phyloP scores from a whole-genome alignment of 768 basidiomycete species.

The Pleurotus sapidus region DNA sequence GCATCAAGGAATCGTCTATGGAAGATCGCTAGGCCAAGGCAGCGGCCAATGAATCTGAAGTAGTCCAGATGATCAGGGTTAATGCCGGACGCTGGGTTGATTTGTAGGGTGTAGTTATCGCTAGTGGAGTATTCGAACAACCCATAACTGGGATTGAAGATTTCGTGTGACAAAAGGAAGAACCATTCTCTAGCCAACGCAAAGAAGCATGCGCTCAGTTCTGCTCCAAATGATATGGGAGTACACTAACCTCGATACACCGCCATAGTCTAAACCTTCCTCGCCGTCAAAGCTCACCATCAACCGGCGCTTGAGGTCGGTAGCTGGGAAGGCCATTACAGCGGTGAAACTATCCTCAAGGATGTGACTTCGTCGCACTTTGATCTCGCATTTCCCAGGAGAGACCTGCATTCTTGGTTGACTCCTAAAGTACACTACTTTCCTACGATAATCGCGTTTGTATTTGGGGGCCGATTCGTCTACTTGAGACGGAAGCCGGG shows the following conservation, averaged over 20 bases:
- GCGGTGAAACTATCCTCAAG: conserved; percentile 86
- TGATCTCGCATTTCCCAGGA: conserved; percentile 84
- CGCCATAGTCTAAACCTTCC: conserved; percentile 78
- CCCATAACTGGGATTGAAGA: conserved; percentile 83
- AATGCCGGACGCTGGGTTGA: conserved; percentile 73
- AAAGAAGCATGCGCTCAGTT: conserved; percentile 8
- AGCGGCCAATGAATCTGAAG: conserved; percentile 79
- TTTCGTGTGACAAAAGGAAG: conserved; percentile 79
- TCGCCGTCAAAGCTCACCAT: conserved; percentile 79
- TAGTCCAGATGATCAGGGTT: conserved; percentile 78
- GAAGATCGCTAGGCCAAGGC: conserved; percentile 73
- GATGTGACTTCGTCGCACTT: conserved; percentile 74
- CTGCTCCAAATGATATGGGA: background rate
- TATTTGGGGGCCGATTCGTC: conserved; percentile 93
- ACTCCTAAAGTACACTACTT: conserved; percentile 89
- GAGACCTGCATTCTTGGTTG: conserved; percentile 81
- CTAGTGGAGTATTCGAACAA: conserved; percentile 78
- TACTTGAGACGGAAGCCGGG: conserved; percentile 75
- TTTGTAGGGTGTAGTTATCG: conserved; percentile 80
- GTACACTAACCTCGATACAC: conserved; percentile 59
- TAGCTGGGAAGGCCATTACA: conserved; percentile 76
- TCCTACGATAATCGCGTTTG: conserved; percentile 89
- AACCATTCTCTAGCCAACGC: conserved; percentile 70
- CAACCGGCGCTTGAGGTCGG: conserved; percentile 66
- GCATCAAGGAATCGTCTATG: conserved; percentile 77